phyloP scores from a whole-genome alignment of 495 filamentous ascomycete species.

The Podospora appendiculata region DNA sequence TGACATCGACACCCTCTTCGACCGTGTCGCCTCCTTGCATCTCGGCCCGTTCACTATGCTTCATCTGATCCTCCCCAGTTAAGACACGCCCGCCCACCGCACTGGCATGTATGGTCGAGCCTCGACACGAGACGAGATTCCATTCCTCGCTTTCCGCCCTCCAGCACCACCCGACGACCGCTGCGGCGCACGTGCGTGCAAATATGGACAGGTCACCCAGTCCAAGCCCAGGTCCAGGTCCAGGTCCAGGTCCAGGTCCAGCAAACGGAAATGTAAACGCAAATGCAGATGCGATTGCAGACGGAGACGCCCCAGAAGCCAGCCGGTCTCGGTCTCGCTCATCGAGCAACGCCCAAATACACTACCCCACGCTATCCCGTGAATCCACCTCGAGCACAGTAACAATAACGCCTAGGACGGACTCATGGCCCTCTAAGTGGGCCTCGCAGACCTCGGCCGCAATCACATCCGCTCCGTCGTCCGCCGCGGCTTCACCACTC shows the following conservation, averaged over 20 bases:
- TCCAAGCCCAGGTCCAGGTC: neutral
- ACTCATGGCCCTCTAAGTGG: conserved; percentile 20
- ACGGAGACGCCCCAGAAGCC: neutral
- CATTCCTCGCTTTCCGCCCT: conserved; percentile 14
- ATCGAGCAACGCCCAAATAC: conserved; percentile 2
- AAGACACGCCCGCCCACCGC: conserved; percentile 5
- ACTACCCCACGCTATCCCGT: conserved; percentile 21
- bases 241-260: too few relatives aligned
- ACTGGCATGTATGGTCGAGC: conserved; percentile 22
- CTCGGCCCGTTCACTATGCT: conserved; percentile 17
- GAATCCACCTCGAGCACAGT: conserved; percentile 30
- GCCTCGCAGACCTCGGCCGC: conserved; percentile 21
- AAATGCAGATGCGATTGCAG: too few relatives aligned
- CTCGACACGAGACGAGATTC: conserved; percentile 6
- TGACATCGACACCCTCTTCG: too few relatives aligned
- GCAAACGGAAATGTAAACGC: too few relatives aligned
- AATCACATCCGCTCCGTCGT: conserved; percentile 34
- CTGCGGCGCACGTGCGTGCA: conserved; percentile 11
- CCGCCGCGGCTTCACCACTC: conserved; percentile 38
- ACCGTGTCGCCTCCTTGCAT: neutral
- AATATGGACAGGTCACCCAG: conserved; percentile 29
- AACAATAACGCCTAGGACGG: conserved; percentile 37
- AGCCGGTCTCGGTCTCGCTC: conserved; percentile 4
- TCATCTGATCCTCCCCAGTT: conserved; percentile 7
- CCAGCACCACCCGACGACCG: conserved; percentile 1